Evolutionary conservation across 2,329 filamentous ascomycete species (phyloP), one percentile per base, ranked within the genome.

Genomic region (Alternaria sp.): DNA sequence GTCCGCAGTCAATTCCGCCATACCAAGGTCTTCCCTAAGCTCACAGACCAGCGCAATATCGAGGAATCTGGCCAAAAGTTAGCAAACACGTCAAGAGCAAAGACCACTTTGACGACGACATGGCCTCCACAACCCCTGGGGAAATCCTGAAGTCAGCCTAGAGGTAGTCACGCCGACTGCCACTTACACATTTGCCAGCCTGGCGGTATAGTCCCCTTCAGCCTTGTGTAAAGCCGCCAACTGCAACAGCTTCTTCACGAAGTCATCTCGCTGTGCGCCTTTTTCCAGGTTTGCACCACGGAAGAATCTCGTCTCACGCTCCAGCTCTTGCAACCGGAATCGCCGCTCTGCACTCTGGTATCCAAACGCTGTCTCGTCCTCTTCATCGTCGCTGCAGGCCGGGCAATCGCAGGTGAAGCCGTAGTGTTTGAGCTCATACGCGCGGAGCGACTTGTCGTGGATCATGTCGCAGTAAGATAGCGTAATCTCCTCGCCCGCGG

Each of bases 381-480:
- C 65, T 4, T 74, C 74, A 15, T 75, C 74, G 11, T 69, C 74
- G 46, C 45, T 33, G 30, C 82, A 83, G 3, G 78, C 80, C 6
- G 49, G 59, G 37, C 82, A 83, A n/a, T 72, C 75, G 58, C 78
- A 80, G 15, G 61, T 58, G 58, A 80, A 79, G 30, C 77, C 77
- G 41, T 80, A 80, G 58, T 81, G 77, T 60, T 74, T 73, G 43
- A 81, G 68, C 47, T 80, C 71, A 59, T 70, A 75, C 8, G 67
- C 60, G 1, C 81, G 71, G 9, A 73, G 60, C 6, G 65, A 61
- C 60, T 75, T 75, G 25, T 75, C 69, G 18, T 76, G 69, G 6
- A 72, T 73, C 66, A 77, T 74, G 55, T 80, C 78, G 61, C 77
- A 75, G 68, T 82, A 83, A 0, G 74, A 76, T 2, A 81, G 51